A percentile compares a stretch with the other conserved stretches of the same genome.
These are phyloP conservation scores for Suhomyces chickasaworum DNA, from an alignment of 1,139 yeast species.

Conservation along the genomic window DNA sequence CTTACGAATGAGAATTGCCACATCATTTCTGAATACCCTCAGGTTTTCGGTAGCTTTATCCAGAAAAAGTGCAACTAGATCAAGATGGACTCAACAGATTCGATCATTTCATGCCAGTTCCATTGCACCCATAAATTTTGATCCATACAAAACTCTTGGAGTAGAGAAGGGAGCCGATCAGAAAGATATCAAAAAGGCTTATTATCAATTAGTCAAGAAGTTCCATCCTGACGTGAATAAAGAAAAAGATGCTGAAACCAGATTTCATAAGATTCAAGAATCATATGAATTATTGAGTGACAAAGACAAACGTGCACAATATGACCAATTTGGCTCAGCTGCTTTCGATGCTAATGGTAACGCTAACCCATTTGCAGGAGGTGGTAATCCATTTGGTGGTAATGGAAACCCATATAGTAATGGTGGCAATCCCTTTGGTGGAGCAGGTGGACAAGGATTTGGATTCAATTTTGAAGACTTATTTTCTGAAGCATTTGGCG, in stretches of 20 bases:
- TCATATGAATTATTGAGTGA: slow-evolving; percentile 92
- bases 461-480: slow-evolving; percentile 82
- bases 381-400: slow-evolving; percentile 44
- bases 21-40: slow-evolving; percentile 8
- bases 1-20: slow-evolving; percentile 14
- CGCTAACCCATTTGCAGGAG: slow-evolving; percentile 57
- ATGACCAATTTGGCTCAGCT: slow-evolving; percentile 87
- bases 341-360: slow-evolving; percentile 75
- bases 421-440: slow-evolving; percentile 11
- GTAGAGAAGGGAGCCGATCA: slow-evolving; percentile 69
- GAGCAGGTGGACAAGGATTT: slow-evolving; percentile 44
- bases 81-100: slow-evolving; percentile 3
- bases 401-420: slow-evolving; percentile 38
- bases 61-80: slow-evolving; percentile 4
- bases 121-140: slow-evolving; percentile 40
- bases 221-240: slow-evolving; percentile 97
- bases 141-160: slow-evolving; percentile 86
- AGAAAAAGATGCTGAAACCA: slow-evolving; percentile 82
- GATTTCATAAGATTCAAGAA: slow-evolving; percentile 90
- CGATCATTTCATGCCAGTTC: slow-evolving; percentile 33
- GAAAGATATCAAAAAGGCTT: slow-evolving; percentile 91
- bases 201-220: slow-evolving; percentile 89
- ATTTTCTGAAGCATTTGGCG: slow-evolving; percentile 73
- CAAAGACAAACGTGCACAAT: slow-evolving; percentile 83
- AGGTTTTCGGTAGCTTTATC: slow-evolving; percentile 7